Base-by-base conservation (phyloP, 768 basidiomycete genomes). In the Galerina marginata region DNA sequence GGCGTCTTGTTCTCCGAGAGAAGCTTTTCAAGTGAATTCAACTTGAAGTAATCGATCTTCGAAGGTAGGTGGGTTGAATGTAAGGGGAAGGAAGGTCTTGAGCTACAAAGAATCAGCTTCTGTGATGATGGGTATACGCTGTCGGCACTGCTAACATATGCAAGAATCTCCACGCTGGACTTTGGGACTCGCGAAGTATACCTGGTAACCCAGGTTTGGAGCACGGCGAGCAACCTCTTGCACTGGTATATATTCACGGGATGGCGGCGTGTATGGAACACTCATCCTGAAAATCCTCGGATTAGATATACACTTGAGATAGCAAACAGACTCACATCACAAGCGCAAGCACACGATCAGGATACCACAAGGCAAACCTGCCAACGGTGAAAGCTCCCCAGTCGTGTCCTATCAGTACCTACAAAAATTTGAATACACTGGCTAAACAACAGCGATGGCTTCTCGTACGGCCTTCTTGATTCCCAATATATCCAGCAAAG, bases 321-420 rank as follows among this genome's bases (percentile, higher is more conserved):
- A 16, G 38, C 37, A 25, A 48, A 37, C 11, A 9, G n/a, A 73
- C 84, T 62, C 73, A 90, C 92, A 87, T 75, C 0, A 82, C 78
- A 16, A 93, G 75, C 0, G 86, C 87, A 5, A 79, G 65, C 38
- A 90, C 63, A 37, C 90, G 80, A 12, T 85, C 74, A 0, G 92
- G 90, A 68, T 91, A 74, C 88, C 89, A 92, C 23, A 91, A 76
- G 10, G 89, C 86, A 65, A 94, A 88, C 20, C 91, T 79, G 44
- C 80, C 81, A 2, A 81, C 89, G 11, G 78, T 83, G 60, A 77
- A 83, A 2, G 89, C 76, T 5, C 92, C 92, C 92, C 92, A 93
- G 66, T 94, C 92, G 65, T 93, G 92, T 0, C 90, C 92, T 58
- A 92, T 79, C 57, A 92, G 73, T 10, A 91, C 79, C 88, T 83